These are phyloP conservation scores for Cryptosporidium ryanae DNA, from an alignment of 169 alveolate species.

Conservation along the genomic window DNA sequence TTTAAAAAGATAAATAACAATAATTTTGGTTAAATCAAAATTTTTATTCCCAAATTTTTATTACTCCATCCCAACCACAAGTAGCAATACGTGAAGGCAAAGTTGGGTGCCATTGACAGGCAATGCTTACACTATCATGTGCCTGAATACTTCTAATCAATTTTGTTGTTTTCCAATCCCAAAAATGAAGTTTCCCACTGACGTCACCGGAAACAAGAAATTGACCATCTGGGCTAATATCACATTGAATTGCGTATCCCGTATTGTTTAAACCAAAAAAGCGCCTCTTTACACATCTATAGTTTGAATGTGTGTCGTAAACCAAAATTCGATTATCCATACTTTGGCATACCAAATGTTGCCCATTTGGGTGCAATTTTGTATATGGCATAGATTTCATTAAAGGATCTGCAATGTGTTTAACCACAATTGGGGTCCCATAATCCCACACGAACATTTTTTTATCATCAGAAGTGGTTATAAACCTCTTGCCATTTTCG, in stretches of 20 bases:
- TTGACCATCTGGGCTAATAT: conserved; percentile 95
- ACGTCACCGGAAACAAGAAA: conserved; percentile 95
- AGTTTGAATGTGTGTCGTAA: conserved; percentile 92
- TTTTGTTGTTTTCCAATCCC: conserved; percentile 96
- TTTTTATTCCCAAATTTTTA: conserved; percentile 94
- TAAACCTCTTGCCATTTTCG: conserved; percentile 90
- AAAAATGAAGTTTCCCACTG: conserved; percentile 94
- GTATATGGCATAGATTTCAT: conserved; percentile 95
- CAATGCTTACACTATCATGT: conserved; percentile 94
- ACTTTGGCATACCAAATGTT: conserved; percentile 94
- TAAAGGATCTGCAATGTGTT: conserved; percentile 95
- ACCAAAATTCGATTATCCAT: conserved; percentile 94
- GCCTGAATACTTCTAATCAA: conserved; percentile 91
- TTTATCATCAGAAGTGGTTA: conserved; percentile 96
- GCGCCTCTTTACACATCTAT: conserved; percentile 89
- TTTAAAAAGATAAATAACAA: neutral
- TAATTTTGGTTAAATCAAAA: neutral
- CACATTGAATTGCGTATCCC: conserved; percentile 95
- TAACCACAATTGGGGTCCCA: conserved; percentile 95
- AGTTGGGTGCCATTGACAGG: conserved; percentile 96
- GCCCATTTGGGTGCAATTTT: conserved; percentile 92
- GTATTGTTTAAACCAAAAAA: conserved; percentile 93
- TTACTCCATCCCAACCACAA: conserved; percentile 97
- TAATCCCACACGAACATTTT: conserved; percentile 95
- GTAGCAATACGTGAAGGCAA: conserved; percentile 93